Percentiles rank a stretch among this genome's conserved stretches.
phyloP scores from a whole-genome alignment of 2,329 filamentous ascomycete species.

The Fusarium nematophilum region DNA sequence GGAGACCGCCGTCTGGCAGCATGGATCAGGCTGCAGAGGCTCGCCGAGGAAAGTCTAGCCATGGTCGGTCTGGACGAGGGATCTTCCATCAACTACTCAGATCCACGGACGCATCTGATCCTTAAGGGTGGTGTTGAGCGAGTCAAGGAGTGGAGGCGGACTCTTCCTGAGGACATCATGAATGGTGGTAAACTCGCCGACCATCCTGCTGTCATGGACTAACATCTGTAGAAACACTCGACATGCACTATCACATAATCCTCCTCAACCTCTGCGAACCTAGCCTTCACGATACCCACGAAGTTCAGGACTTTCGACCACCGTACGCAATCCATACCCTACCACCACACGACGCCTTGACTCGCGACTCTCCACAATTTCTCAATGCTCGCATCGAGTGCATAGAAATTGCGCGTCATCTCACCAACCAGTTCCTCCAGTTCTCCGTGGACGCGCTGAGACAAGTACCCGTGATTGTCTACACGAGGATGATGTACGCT shows the following conservation, averaged over 20 bases:
- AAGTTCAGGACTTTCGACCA: slow-evolving; percentile 19
- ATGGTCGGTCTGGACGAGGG: slow-evolving; percentile 12
- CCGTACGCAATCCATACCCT: slow-evolving; percentile 15
- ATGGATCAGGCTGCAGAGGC: slow-evolving; percentile 12
- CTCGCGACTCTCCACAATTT: background rate
- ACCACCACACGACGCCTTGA: background rate
- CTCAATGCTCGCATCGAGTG: background rate
- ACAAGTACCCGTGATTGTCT: slow-evolving; percentile 16
- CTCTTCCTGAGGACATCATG: slow-evolving; percentile 11
- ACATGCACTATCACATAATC: slow-evolving; percentile 26
- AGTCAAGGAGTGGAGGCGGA: slow-evolving; percentile 9
- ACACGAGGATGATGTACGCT: slow-evolving; percentile 15
- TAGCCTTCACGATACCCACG: slow-evolving; percentile 15
- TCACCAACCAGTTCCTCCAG: slow-evolving; percentile 5
- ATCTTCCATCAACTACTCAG: slow-evolving; percentile 6
- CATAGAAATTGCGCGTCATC: background rate
- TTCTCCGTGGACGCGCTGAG: background rate
- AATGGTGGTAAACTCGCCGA: background rate
- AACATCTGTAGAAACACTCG: slow-evolving; percentile 7
- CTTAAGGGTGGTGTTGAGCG: slow-evolving; percentile 1
- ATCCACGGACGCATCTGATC: slow-evolving; percentile 14
- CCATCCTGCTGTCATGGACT: background rate
- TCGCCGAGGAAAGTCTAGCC: slow-evolving; percentile 21
- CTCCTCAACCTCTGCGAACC: slow-evolving; percentile 17
- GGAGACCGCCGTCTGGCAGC: slow-evolving; percentile 11